A percentile compares a stretch with the other conserved stretches of the same genome.
Evolutionary conservation across 805 yeast species (phyloP).

Genomic region (Yamadazyma laniorum): DNA sequence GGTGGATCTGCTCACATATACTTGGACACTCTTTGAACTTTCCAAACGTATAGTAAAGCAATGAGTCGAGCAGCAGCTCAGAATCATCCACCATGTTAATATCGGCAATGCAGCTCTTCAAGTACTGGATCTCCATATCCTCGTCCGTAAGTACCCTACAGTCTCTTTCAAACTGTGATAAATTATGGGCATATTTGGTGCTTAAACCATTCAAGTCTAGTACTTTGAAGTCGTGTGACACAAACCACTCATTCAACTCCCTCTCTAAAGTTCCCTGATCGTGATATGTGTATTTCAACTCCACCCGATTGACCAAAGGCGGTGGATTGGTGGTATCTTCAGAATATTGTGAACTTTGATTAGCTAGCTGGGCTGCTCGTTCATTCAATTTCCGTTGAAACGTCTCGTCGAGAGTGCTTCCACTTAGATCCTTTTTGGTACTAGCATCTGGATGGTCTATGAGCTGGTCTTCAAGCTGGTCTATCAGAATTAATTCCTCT

Average conservation of each 20-base stretch:
- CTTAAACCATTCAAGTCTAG: constrained; percentile 4
- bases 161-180: neutral
- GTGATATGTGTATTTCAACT: constrained; percentile 27
- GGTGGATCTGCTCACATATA: constrained; percentile 17
- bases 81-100: neutral
- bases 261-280: constrained; percentile 26
- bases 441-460: constrained; percentile 42
- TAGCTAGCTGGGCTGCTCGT: constrained; percentile 37
- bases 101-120: neutral
- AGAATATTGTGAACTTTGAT: constrained; percentile 7
- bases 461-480: constrained; percentile 46
- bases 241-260: constrained; percentile 42
- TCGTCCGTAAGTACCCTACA: neutral
- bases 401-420: constrained; percentile 37
- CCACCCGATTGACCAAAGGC: constrained; percentile 31
- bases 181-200: neutral
- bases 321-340: constrained; percentile 12
- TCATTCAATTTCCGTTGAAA: constrained; percentile 43
- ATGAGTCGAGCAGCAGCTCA: constrained; percentile 10
- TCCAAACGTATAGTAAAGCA: constrained; percentile 29
- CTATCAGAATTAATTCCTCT: constrained; percentile 35
- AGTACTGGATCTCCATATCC: neutral
- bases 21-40: constrained; percentile 15
- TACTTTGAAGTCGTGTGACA: constrained; percentile 26
- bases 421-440: constrained; percentile 28